phyloP scores from a whole-genome alignment of 768 basidiomycete species.

The Tricholoma sp. region DNA sequence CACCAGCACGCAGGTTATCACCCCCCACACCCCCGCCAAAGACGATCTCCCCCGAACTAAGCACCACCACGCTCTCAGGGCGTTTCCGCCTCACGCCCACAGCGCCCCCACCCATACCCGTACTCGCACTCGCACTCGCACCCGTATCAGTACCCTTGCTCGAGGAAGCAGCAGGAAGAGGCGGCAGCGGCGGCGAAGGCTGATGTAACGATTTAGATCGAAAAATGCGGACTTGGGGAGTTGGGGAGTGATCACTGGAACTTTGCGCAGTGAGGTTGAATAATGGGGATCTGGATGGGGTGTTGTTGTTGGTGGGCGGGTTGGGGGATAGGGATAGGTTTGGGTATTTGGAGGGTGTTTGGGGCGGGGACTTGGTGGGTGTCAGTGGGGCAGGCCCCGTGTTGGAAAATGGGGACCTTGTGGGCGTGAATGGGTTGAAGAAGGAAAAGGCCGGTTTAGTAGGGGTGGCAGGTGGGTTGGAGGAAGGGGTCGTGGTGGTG shows the following conservation, averaged over 20 bases:
- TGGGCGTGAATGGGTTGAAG: background rate
- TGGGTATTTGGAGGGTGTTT: background rate
- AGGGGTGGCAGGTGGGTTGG: background rate
- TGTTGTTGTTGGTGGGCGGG: too few species aligned
- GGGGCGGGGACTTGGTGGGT: background rate
- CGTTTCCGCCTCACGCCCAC: too few species aligned
- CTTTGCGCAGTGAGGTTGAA: background rate
- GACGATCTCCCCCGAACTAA: too few species aligned
- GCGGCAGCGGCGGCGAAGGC: conserved; percentile 15
- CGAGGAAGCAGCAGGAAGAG: too few species aligned
- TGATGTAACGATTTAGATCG: conserved; percentile 52
- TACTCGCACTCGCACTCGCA: too few species aligned
- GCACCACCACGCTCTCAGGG: too few species aligned
- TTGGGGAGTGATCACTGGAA: conserved; percentile 5
- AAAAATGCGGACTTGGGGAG: conserved; percentile 34
- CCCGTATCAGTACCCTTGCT: too few species aligned
- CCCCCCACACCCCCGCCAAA: too few species aligned
- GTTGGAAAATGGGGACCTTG: background rate
- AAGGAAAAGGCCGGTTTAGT: background rate
- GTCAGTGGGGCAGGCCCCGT: background rate
- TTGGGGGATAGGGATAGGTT: background rate
- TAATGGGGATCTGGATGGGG: too few species aligned
- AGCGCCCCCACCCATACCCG: too few species aligned
- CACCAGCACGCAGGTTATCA: too few species aligned
- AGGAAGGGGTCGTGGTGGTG: background rate